Evolutionary conservation across 257 asterid genomes (phyloP).

Genomic region (Nicotiana otophora): DNA sequence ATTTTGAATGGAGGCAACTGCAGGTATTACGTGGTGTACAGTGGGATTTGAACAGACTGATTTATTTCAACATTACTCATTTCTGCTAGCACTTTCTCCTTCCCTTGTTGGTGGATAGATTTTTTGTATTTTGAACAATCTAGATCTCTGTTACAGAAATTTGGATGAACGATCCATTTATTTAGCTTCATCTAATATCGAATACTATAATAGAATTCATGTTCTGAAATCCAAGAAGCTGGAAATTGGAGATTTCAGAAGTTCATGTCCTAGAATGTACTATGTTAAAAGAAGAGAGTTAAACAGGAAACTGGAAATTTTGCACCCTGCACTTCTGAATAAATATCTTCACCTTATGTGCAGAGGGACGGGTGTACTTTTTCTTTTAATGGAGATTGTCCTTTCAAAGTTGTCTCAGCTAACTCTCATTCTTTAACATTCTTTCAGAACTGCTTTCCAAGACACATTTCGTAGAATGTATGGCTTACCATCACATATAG

Average conservation of each 20-base stretch:
- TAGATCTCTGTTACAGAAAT: background rate
- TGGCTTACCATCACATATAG: constrained; percentile 67
- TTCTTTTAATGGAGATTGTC: background rate
- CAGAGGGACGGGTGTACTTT: background rate
- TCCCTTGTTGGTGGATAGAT: background rate
- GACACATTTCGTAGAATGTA: constrained; percentile 82
- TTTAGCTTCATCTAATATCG: background rate
- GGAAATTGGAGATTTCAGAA: background rate
- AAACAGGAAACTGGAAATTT: background rate
- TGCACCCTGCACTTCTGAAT: background rate
- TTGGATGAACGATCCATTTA: background rate
- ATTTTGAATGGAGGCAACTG: constrained; percentile 91
- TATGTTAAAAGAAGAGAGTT: background rate
- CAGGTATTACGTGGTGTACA: constrained; percentile 39
- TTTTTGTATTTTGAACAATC: background rate
- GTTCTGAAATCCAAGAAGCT: background rate
- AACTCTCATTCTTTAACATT: constrained; percentile 9
- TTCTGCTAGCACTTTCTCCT: background rate
- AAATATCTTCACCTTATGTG: constrained; percentile 1
- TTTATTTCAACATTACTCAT: background rate
- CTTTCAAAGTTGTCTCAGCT: background rate
- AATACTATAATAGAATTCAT: background rate
- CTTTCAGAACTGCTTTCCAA: constrained; percentile 66
- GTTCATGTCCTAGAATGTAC: background rate
- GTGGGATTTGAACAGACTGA: background rate